phyloP scores from a whole-genome alignment of 768 basidiomycete species.

The Mycena maculata region DNA sequence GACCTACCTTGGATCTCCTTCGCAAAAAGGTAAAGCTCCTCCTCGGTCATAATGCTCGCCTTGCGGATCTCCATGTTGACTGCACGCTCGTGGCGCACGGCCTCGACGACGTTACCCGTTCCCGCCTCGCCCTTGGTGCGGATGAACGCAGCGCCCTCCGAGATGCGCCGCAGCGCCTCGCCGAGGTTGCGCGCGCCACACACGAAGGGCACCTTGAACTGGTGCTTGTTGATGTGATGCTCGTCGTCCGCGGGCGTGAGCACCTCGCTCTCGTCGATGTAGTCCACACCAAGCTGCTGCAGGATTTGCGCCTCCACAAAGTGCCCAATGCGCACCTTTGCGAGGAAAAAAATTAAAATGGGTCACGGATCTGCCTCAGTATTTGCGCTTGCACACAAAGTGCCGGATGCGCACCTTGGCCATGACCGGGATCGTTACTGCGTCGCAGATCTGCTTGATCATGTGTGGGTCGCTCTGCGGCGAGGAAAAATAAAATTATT shows the following conservation, averaged over 20 bases:
- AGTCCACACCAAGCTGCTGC: conserved; percentile 94
- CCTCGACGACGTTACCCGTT: conserved; percentile 92
- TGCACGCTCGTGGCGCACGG: conserved; percentile 91
- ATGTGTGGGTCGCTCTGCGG: conserved; percentile 89
- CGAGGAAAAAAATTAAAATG: conserved; percentile 99
- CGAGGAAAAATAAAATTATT: too few species aligned
- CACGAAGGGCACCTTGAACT: conserved; percentile 95
- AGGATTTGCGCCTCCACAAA: conserved; percentile 97
- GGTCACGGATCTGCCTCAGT: conserved; percentile 88
- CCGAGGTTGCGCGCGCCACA: conserved; percentile 96
- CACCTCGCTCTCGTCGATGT: conserved; percentile 95
- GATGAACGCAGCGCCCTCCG: conserved; percentile 98
- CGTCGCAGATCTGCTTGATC: conserved; percentile 96
- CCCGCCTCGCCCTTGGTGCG: conserved; percentile 96
- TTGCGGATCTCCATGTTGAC: conserved; percentile 87
- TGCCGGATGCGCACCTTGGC: conserved; percentile 95
- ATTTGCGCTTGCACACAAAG: conserved; percentile 97
- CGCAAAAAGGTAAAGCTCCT: conserved; percentile 93
- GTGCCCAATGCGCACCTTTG: conserved; percentile 93
- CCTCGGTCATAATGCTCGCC: conserved; percentile 90
- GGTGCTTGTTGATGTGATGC: conserved; percentile 96
- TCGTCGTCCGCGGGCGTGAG: conserved; percentile 96
- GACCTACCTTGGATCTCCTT: conserved; percentile 75
- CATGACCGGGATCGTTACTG: conserved; percentile 98
- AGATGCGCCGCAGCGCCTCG: conserved; percentile 95